A percentile compares a stretch with the other conserved stretches of the same genome.
These are phyloP conservation scores for Salvia miltiorrhiza DNA, from an alignment of 257 asterid species.

Conservation along the genomic window DNA sequence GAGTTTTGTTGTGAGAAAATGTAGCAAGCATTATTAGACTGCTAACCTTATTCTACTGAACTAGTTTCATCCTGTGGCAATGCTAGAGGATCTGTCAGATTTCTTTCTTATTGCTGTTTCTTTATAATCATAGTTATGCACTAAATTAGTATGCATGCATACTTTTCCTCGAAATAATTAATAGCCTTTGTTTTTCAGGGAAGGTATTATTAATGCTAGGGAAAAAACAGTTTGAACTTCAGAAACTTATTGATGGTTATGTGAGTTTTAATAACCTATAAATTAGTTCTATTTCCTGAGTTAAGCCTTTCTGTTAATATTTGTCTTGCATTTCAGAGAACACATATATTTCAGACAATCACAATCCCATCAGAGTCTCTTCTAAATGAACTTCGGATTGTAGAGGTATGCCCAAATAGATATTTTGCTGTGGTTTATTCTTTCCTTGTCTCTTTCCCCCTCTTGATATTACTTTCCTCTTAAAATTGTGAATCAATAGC, in stretches of 20 bases:
- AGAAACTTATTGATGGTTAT: slow-evolving; percentile 52
- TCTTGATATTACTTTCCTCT: background rate
- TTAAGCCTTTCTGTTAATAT: slow-evolving; percentile 5
- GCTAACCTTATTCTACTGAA: background rate
- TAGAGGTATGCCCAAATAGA: slow-evolving; percentile 61
- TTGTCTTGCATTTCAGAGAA: slow-evolving; percentile 58
- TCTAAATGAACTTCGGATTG: slow-evolving; percentile 75
- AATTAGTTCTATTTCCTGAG: background rate
- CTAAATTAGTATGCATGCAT: background rate
- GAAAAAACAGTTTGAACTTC: slow-evolving; percentile 54
- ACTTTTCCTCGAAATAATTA: slow-evolving; percentile 10
- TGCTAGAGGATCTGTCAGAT: background rate
- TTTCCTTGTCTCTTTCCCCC: background rate
- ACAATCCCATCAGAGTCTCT: slow-evolving; percentile 95
- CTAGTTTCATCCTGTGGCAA: slow-evolving; percentile 12
- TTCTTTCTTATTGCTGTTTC: slow-evolving; percentile 7
- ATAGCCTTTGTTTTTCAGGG: slow-evolving; percentile 33
- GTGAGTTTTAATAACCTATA: slow-evolving; percentile 31
- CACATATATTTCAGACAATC: slow-evolving; percentile 83
- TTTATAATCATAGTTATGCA: slow-evolving; percentile 3
- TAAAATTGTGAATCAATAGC: background rate
- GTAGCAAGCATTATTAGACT: slow-evolving; percentile 12
- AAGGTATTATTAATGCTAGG: slow-evolving; percentile 52
- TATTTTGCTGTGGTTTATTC: slow-evolving; percentile 2
- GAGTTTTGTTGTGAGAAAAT: background rate